Evolutionary conservation across 768 basidiomycete genomes (phyloP), one percentile per base, ranked within the genome.

Genomic region (Trametes meyenii): DNA sequence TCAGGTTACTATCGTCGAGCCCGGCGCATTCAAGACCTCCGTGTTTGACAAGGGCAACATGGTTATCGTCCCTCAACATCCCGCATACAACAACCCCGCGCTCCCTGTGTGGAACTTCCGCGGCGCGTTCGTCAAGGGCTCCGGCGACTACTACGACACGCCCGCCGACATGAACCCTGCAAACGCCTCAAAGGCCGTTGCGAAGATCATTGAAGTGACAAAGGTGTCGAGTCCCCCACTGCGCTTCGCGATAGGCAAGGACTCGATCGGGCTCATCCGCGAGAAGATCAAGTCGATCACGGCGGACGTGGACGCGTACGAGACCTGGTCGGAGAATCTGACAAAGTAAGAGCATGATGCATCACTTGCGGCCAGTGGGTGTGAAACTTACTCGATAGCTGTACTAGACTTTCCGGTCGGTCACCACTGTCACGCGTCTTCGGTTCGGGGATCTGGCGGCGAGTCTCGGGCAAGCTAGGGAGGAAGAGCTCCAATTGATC

Each of bases 1-100:
- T 0, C 38, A 72, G 69, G 45, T 72, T 17, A 58, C 66, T 13
- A 26, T 67, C 60, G 36, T 69, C 52, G 62, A 65, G 52, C 64
- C 64, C 13, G 69, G 69, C 6, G 56, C 52, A 2, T 70, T 72
- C 61, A 50, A 57, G 33, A 50, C 61, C 35, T 62, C 66, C 11
- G 44, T 50, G 21, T 19, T 54, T 21, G 26, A 16, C 16, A 17
- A n/a, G 17, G 43, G 21, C 10, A 38, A 46, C 19, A 21, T 57
- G n/a, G 40, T 51, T 12, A 36, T 14, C n/a, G 13, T 42, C 3
- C 55, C 62, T 12, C 44, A 16, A 17, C 64, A 62, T 52, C 64
- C 63, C 10, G 68, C 65, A 1, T 71, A 71, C 58, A 45, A 42
- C 23, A 55, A 63, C 21, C 58, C 60, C 24, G 29, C 52, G 19